Evolutionary conservation across 2,329 filamentous ascomycete genomes (phyloP).

Genomic region (Nothopassalora personata): DNA sequence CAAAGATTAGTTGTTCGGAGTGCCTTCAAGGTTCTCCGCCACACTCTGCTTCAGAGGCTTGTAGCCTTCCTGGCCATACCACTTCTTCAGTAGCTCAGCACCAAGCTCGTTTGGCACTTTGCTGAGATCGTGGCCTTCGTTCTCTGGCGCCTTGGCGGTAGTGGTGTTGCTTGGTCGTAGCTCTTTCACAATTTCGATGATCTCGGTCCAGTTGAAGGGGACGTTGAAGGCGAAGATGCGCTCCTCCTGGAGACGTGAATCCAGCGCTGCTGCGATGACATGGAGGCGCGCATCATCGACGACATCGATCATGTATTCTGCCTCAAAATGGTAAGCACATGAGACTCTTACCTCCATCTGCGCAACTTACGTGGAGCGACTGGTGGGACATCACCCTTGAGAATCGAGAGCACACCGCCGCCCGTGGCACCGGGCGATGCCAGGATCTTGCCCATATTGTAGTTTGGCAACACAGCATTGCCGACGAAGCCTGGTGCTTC

Average conservation of each 20-base stretch:
- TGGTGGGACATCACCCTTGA: slow-evolving; percentile 14
- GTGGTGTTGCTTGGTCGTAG: slow-evolving; percentile 35
- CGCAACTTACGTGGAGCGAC: slow-evolving; percentile 17
- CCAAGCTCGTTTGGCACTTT: slow-evolving; percentile 26
- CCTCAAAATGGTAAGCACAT: background rate
- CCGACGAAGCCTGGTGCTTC: slow-evolving; percentile 42
- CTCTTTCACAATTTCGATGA: slow-evolving; percentile 37
- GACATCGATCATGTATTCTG: slow-evolving; percentile 41
- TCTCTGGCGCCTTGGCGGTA: slow-evolving; percentile 16
- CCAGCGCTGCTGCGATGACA: slow-evolving; percentile 45
- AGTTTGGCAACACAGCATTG: slow-evolving; percentile 35
- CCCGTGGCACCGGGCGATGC: slow-evolving; percentile 16
- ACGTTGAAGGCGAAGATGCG: slow-evolving; percentile 52
- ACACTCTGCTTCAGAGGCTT: slow-evolving; percentile 26
- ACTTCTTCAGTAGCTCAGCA: slow-evolving; percentile 27
- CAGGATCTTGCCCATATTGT: slow-evolving; percentile 23
- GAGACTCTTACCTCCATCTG: background rate
- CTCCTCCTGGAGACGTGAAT: slow-evolving; percentile 43
- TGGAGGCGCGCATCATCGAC: slow-evolving; percentile 50
- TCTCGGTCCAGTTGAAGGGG: slow-evolving; percentile 43
- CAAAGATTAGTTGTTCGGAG: slow-evolving; percentile 4
- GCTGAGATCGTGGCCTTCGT: slow-evolving; percentile 22
- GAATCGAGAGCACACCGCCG: slow-evolving; percentile 9
- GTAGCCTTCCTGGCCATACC: slow-evolving; percentile 26
- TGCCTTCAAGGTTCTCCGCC: slow-evolving; percentile 20